Evolutionary conservation across 176 grass and related monocot species (phyloP), one percentile per base, ranked within the genome.

Genomic region (Elaeis guineensis): DNA sequence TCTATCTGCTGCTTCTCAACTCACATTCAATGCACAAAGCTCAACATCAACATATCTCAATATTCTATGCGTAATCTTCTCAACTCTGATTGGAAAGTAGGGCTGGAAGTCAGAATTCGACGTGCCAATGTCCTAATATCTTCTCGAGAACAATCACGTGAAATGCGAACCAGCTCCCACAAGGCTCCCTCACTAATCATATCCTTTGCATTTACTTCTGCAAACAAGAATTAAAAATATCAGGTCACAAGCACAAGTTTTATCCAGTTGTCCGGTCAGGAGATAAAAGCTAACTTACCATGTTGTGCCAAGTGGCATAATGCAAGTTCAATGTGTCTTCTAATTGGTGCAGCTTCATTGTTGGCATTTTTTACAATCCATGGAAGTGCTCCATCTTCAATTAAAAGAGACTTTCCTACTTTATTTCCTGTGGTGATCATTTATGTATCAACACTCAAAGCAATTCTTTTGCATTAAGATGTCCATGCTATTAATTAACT

Each of bases 291-390:
- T 24, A 69, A 49, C 16, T 44, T 60, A 98, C 94, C 94, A 81
- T 93, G 94, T 61, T 98, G 94, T 50, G 94, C 85, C 85, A 98
- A 83, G 76, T 98, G 94, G 55, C 94, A 98, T 16, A 98, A 56
- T 0, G 94, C 94, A 65, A 98, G 88, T 64, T 98, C 94, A 53
- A 98, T 89, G 70, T 98, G 94, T 16, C 94, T 76, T 70, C 88
- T 83, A 29, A 98, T 98, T 65, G 94, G 94, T 55, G 94, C 78
- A 75, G 94, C 88, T 81, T 98, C 94, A 32, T 93, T 92, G 60
- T 98, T 98, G 5, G 94, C 88, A 69, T 98, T 93, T 83, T 93
- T 89, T 29, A 93, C 82, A 52, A 98, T 93, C 94, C 94, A 98
- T 25, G 94, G 88, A 65, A 98, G 94, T 3, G 88, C 76, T 39